Base-by-base conservation (phyloP, 148 eudicot genomes). In the Spergularia bocconei region DNA sequence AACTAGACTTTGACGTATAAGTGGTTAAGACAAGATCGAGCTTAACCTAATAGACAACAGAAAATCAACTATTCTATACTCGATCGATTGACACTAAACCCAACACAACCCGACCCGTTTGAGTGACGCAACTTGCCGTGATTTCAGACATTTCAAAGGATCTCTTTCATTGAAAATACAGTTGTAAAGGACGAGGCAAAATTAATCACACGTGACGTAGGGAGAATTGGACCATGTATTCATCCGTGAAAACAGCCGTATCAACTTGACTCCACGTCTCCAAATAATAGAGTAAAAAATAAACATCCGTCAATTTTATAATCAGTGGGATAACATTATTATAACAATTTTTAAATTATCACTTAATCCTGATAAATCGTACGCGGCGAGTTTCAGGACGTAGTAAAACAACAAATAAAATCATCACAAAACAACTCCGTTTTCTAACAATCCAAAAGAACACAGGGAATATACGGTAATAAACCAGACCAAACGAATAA, bases 191-290 rank as follows among this genome's bases (percentile, higher is more conserved):
- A 44, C 48, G 0, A 44, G 10, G 5, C 48, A 44, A 6, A 65
- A 47, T 39, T 75, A 29, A 36, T 11, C 29, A 39, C 77, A 75
- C 53, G 71, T 74, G 77, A 63, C 21, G 6, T 8, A 23, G 21
- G 25, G 6, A 23, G 38, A 29, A 39, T 13, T 23, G 50, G 41
- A 38, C 54, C 72, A n/a, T 53, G 19, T n/a, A 17, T 63, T 66
- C 15, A n/a, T 66, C 70, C 21, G 38, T 23, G 14, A 66, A 54
- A 41, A 21, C 73, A 60, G 67, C 74, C 57, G 48, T 29, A n/a
- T 44, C 17, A 15, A 67, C 70, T 47, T 67, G 53, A 67, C 70
- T 21, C 70, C 70, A 21, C 29, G 54, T 67, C 11, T 25, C 29
- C 2, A 13, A 41, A 2, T 39, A 14, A 47, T 44, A 7, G 7